Base-by-base conservation (phyloP, 805 yeast genomes). In the Ascoidea asiatica region DNA sequence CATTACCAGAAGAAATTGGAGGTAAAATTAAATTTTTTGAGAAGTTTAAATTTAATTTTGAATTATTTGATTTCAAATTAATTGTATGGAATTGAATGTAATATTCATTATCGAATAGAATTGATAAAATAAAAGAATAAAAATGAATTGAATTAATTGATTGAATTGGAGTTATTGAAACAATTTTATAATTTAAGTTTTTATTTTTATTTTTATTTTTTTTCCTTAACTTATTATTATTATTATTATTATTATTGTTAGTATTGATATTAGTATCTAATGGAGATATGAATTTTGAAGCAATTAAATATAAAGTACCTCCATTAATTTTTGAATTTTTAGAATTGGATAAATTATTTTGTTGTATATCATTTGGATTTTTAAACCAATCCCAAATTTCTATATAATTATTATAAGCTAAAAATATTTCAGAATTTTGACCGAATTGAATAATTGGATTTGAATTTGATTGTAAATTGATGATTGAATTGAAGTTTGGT, bases 361-460 rank as follows among this genome's bases (percentile, higher is more conserved):
- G 35, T 22, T 44, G 21, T 11, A 37, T 22, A 11, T 47, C 50
- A 5, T 39, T 1, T 2, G 50, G 46, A 5, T 56, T 50, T 2
- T 63, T 64, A 1, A 46, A 21, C 71, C 71, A 65, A 44, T 65
- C 70, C 69, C 69, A 67, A 5, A 66, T 56, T 42, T 65, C 64
- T 15, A 67, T 52, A 1, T 52, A 37, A 43, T 56, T 52, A 3
- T 51, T 51, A 41, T 51, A 58, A 0, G 55, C 60, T 1, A 61
- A 36, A 19, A 65, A 50, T 0, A 67, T 44, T 44, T 67, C 72
- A 1, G 72, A 70, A 44, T 60, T 55, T 5, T 44, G n/a, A 0
- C 71, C 71, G 45, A 64, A 58, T 43, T 60, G 66, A 19, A 54
- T 44, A 5, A 50, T 44, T 18, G 48, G 52, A 6, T 18, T 13